Percentiles rank a stretch among this genome's conserved stretches.
Conservation (phyloP, 2,329 filamentous ascomycete genomes). For the Alternaria sp. region DNA sequence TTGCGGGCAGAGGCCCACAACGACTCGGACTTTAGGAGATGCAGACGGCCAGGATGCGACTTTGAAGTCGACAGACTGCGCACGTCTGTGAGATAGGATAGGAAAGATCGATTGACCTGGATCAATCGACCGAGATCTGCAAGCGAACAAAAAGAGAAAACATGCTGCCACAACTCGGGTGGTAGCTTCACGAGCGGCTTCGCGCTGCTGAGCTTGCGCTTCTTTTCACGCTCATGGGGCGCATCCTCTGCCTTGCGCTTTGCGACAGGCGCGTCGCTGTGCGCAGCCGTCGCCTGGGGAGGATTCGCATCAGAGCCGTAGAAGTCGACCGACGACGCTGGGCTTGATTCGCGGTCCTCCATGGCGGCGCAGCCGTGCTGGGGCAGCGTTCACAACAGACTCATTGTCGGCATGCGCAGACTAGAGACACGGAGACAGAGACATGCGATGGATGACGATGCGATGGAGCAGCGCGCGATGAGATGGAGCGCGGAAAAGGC, state of each 20-base stretch:
- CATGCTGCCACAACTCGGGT: conserved; percentile 71
- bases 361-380: conserved; percentile 30
- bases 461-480: conserved; percentile 9
- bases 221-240: conserved; percentile 36
- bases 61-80: conserved; percentile 39
- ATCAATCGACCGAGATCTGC: conserved; percentile 69
- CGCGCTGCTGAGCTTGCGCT: conserved; percentile 35
- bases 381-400: conserved; percentile 40
- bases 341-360: conserved; percentile 43
- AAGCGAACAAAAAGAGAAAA: conserved; percentile 72
- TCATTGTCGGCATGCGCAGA: conserved; percentile 31
- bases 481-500: conserved; percentile 6
- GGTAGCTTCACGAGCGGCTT: conserved; percentile 54
- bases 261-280: conserved; percentile 13
- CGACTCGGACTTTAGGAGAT: conserved; percentile 63
- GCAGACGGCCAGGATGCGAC: conserved; percentile 39
- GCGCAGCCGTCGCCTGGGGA: conserved; percentile 15
- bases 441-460: neutral
- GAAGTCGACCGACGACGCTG: conserved; percentile 46
- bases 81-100: conserved; percentile 52
- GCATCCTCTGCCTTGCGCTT: conserved; percentile 47
- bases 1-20: conserved; percentile 76
- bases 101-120: conserved; percentile 71
- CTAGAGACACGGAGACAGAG: conserved; percentile 35
- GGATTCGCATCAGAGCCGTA: conserved; percentile 38